Conservation (phyloP, 1,284 basidiomycete species). For the Inonotus hispidus region DNA sequence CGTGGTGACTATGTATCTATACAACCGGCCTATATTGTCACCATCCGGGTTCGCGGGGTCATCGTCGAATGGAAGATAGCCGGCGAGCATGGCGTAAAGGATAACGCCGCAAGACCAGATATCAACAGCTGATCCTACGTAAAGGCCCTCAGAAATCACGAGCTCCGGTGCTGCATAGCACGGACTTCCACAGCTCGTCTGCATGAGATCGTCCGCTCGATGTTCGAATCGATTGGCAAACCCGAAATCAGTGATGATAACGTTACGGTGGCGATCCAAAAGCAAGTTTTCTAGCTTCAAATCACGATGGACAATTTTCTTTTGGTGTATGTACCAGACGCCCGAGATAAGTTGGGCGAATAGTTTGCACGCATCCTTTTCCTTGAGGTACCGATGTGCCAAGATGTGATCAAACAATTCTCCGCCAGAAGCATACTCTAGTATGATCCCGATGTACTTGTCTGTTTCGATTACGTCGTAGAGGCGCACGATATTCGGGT, state of each 20-base stretch:
- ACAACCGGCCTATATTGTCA: slow-evolving; percentile 99
- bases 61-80: slow-evolving; percentile 99
- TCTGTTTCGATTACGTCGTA: slow-evolving; percentile 99
- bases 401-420: slow-evolving; percentile 99
- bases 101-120: slow-evolving; percentile 99
- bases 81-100: slow-evolving; percentile 98
- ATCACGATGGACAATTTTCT: slow-evolving; percentile 99
- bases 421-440: slow-evolving; percentile 97
- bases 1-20: slow-evolving; percentile 98
- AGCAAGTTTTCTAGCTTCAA: slow-evolving; percentile 98
- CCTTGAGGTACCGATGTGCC: slow-evolving; percentile 94
- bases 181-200: slow-evolving; percentile 95
- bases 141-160: slow-evolving; percentile 97
- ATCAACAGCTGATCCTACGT: slow-evolving; percentile 97
- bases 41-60: slow-evolving; percentile 98
- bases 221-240: slow-evolving; percentile 98
- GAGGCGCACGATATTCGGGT: slow-evolving; percentile 97
- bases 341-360: slow-evolving; percentile 99
- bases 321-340: slow-evolving; percentile 98
- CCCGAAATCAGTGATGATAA: slow-evolving; percentile 99
- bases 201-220: slow-evolving; percentile 92
- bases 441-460: slow-evolving; percentile 99
- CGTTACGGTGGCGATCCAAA: slow-evolving; percentile 94
- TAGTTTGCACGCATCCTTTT: slow-evolving; percentile 91
- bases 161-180: slow-evolving; percentile 99